Conservation (phyloP, 257 asterid species). For the Penstemon davidsonii region DNA sequence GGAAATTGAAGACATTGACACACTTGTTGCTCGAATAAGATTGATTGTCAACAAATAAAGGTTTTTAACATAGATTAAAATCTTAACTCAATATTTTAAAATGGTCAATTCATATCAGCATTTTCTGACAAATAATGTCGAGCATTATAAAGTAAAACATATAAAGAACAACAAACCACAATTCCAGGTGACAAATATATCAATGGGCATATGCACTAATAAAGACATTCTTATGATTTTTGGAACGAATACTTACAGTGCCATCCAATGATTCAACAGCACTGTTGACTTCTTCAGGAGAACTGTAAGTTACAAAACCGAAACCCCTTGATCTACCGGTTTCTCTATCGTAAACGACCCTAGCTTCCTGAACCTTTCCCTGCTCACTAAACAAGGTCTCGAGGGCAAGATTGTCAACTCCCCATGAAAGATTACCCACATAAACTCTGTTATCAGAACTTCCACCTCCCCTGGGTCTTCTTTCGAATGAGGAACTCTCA, state of each 20-base stretch:
- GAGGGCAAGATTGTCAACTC: conserved; percentile 70
- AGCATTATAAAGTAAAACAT: no score
- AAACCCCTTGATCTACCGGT: conserved; percentile 92
- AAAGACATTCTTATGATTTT: neutral
- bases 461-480: conserved; percentile 58
- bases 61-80: no score
- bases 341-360: conserved; percentile 79
- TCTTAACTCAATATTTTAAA: no score
- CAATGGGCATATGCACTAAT: neutral
- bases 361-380: conserved; percentile 84
- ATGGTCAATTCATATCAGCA: no score
- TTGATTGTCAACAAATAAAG: no score
- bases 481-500: conserved; percentile 50
- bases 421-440: conserved; percentile 91
- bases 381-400: conserved; percentile 71
- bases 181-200: neutral
- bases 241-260: conserved; percentile 47
- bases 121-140: no score
- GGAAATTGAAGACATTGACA: no score
- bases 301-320: conserved; percentile 78
- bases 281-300: conserved; percentile 63
- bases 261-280: conserved; percentile 74
- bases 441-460: conserved; percentile 51
- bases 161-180: neutral
- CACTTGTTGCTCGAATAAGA: no score